Evolutionary conservation across 192 early-diverging fungal species (phyloP).

Genomic region (Coemansia sp.): DNA sequence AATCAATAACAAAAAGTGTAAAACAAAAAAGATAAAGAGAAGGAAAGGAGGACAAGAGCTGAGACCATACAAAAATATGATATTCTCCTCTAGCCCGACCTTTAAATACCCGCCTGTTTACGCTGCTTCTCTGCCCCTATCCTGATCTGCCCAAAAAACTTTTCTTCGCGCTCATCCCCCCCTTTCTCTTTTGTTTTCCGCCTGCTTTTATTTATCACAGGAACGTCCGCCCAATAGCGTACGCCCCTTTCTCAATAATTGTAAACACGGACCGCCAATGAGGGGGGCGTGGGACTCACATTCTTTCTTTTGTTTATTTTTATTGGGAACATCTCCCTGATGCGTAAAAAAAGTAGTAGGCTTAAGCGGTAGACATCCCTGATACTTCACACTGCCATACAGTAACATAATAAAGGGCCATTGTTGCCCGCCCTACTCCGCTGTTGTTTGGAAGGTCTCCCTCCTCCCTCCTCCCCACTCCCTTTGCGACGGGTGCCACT

Average conservation of each 20-base stretch:
- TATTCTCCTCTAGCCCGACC: not conserved
- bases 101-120: not conserved
- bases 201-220: not conserved
- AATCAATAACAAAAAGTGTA: not conserved
- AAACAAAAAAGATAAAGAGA: not conserved
- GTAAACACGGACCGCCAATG: not conserved
- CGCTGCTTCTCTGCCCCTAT: not conserved
- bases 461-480: not conserved
- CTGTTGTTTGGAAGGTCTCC: not conserved
- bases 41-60: conserved; percentile 11
- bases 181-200: not conserved
- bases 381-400: not conserved
- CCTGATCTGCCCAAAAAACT: conserved; percentile 7
- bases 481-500: not conserved
- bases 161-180: not conserved
- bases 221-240: not conserved
- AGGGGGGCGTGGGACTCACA: not conserved
- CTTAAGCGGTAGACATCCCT: not conserved
- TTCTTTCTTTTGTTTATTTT: conserved; percentile 14
- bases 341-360: not conserved
- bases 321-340: not conserved
- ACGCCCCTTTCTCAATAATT: not conserved
- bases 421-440: conserved; percentile 7
- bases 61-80: too few species aligned
- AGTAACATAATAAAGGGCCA: not conserved